Evolutionary conservation across 2,329 filamentous ascomycete genomes (phyloP), one percentile per base, ranked within the genome.

Genomic region (Penicillium sclerotiorum): DNA sequence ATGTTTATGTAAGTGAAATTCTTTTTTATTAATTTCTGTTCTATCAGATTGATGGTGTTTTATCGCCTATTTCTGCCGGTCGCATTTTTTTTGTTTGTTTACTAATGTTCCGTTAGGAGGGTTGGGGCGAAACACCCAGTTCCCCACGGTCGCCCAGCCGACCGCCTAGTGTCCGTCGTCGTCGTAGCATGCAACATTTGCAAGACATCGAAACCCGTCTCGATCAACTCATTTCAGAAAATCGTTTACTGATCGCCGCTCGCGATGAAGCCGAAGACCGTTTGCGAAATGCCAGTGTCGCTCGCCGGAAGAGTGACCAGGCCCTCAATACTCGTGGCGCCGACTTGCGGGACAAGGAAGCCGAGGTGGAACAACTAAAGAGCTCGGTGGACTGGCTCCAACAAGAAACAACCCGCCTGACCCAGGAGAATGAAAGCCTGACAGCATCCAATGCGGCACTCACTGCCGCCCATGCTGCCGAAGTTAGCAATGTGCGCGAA

Each of bases 181-280:
- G 93, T 68, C 94, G 96, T 74, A 97, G 93, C 80, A 93, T 97
- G 86, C 93, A 97, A 75, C 85, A 93, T 47, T 85, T 97, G 53
- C 75, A 82, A 67, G 93, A 99, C 64, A 85, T 99, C 67, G 91
- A 97, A 77, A 80, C 83, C 52, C 85, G 83, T 64, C 82, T 99
- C 62, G 90, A 96, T 61, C 87, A 93, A 71, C 80, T 99, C 57
- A 78, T 88, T 33, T 85, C 87, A 18, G 93, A 99, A 70, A 97
- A 97, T 67, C 85, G 87, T 49, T 77, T 84, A 55, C 84, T 99
- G 22, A 80, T 84, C 60, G 87, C 92, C 41, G 87, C 89, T 38
- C 87, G 87, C 61, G 72, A 80, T 45, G 82, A 83, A 41, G 83
- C 88, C 47, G 89, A 95, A 71, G 79, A 84, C 55, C 79, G 76